Evolutionary conservation across 140 eudicot genomes (phyloP).

Genomic region (Senecio squalidus): DNA sequence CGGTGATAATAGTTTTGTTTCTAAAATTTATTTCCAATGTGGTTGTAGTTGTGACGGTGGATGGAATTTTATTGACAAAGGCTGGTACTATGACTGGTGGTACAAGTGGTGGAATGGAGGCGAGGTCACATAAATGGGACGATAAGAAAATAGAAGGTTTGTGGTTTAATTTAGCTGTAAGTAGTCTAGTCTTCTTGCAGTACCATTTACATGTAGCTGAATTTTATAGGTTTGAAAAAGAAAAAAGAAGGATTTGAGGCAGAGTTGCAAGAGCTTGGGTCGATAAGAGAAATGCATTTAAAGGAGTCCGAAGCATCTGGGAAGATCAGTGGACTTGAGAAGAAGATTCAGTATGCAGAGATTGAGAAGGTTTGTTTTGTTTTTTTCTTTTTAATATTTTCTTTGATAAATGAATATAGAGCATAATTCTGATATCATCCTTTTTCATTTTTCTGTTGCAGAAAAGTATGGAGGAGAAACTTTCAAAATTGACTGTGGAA

Average conservation of each 20-base stretch:
- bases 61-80: constrained; percentile 87
- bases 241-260: constrained; percentile 79
- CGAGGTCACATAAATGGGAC: constrained; percentile 97
- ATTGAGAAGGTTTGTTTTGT: constrained; percentile 70
- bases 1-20: not conserved
- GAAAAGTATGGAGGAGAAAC: constrained; percentile 90
- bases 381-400: too few relatives aligned
- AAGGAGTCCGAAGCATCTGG: constrained; percentile 98
- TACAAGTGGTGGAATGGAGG: constrained; percentile 99
- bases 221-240: constrained; percentile 72
- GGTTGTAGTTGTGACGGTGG: constrained; percentile 87
- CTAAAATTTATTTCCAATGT: not conserved
- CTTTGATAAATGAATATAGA: not conserved
- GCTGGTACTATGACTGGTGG: constrained; percentile 99
- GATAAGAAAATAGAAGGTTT: constrained; percentile 89
- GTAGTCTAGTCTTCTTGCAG: not conserved
- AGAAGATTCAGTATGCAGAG: constrained; percentile 95
- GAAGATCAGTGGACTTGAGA: constrained; percentile 93
- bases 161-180: constrained; percentile 6
- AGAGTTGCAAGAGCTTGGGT: constrained; percentile 83
- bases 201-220: constrained; percentile 3
- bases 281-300: constrained; percentile 87
- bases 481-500: constrained; percentile 58
- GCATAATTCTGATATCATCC: not conserved
- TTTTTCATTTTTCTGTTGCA: constrained; percentile 33